Evolutionary conservation across 768 basidiomycete genomes (phyloP), one percentile per base, ranked within the genome.

Genomic region (Mycena sanguinolenta): DNA sequence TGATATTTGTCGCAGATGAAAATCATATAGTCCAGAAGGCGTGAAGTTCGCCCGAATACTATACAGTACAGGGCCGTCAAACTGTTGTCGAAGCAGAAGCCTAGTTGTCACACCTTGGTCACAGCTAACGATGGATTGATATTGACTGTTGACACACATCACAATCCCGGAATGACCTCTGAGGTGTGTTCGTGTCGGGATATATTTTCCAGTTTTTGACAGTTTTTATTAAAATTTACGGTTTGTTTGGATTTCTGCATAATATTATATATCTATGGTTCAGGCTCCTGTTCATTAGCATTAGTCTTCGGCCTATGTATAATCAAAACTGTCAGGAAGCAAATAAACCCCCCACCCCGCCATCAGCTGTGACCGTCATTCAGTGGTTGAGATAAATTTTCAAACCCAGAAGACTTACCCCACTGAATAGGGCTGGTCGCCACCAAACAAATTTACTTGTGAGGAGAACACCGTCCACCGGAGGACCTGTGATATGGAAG

Each of bases 381-480:
- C 32, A 57, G 34, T 10, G 19, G 4, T 36, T 17, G 16, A n/a
- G 12, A 13, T 27, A 25, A 25, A 17, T 46, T 16, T 42, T 19
- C 4, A 34, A 53, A 9, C 0, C 13, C 19, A 12, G 17, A 27
- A 76, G 59, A 21, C 79, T 67, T 76, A 82, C n/a, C 46, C 88
- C 89, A 32, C 85, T 81, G 73, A 90, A 91, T 10, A 90, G 63
- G 14, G 85, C 85, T 1, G 88, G 87, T 38, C 86, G 81, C 87
- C 88, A 90, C 90, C 90, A 91, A 7, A 86, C 73, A 66, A 86
- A 90, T 0, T 81, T 76, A 10, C 81, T 70, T 0, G 88, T 84
- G 9, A 91, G 83, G 30, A 91, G 78, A 5, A 88, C 85, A 0
- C 90, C 90, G 38, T 85, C 85, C 65, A 91, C 86, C 1, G 90